These are phyloP conservation scores for Mycena epipterygia DNA, from an alignment of 768 basidiomycete species.

Conservation along the genomic window DNA sequence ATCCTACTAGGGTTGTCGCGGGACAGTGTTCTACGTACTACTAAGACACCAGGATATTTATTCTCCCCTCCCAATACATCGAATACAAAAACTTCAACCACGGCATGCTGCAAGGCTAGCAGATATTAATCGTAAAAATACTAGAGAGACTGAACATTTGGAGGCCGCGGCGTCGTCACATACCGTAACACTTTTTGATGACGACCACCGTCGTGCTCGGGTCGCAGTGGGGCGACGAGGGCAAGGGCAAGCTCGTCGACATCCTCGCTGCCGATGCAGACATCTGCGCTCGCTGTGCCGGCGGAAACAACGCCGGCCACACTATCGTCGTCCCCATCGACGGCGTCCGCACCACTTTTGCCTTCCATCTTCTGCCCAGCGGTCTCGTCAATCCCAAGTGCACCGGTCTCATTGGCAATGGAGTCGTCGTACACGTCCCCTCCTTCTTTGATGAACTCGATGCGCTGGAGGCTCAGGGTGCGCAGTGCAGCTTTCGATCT, in stretches of 20 bases:
- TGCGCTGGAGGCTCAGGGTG: slow-evolving; percentile 86
- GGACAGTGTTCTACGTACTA: no score
- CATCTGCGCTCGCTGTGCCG: slow-evolving; percentile 95
- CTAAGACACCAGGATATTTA: no score
- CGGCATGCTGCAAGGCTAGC: no score
- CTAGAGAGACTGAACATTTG: no score
- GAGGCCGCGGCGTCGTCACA: not conserved
- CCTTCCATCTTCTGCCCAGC: slow-evolving; percentile 95
- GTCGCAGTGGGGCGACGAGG: slow-evolving; percentile 94
- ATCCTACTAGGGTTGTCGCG: no score
- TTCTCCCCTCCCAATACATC: no score
- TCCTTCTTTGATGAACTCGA: slow-evolving; percentile 96
- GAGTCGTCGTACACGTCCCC: slow-evolving; percentile 96
- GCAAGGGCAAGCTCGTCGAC: slow-evolving; percentile 97
- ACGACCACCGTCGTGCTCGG: slow-evolving; percentile 83
- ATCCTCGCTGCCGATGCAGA: slow-evolving; percentile 92
- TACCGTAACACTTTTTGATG: not conserved
- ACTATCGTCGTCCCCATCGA: slow-evolving; percentile 91
- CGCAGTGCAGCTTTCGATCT: not conserved
- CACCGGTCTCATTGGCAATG: slow-evolving; percentile 90
- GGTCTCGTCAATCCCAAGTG: slow-evolving; percentile 94
- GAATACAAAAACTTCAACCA: no score
- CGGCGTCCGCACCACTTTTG: slow-evolving; percentile 84
- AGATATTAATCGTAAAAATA: no score
- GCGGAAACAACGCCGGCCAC: slow-evolving; percentile 99